Evolutionary conservation across 345 rosid genomes (phyloP).

Genomic region (Dimocarpus longan): DNA sequence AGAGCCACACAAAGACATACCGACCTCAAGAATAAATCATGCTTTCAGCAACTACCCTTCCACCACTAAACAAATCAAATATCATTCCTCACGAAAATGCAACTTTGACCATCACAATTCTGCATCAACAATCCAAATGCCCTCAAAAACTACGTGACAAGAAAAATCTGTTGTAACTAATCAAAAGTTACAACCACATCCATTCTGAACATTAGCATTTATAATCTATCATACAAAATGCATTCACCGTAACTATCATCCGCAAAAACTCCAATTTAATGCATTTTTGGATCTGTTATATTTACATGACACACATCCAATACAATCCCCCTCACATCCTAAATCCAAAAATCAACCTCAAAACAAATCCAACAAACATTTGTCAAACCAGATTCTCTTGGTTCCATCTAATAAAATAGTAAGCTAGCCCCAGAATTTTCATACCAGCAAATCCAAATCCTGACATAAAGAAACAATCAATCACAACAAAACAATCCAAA

Average conservation of each 20-base stretch:
- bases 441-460: constrained; percentile 14
- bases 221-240: background rate
- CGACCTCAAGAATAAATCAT: background rate
- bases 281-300: constrained; percentile 11
- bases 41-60: background rate
- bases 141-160: background rate
- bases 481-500: constrained; percentile 2
- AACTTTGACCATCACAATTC: constrained; percentile 7
- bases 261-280: background rate
- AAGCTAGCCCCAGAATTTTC: background rate
- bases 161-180: background rate
- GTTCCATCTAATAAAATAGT: background rate
- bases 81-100: background rate
- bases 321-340: background rate
- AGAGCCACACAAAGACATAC: background rate
- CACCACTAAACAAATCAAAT: background rate
- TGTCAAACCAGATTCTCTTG: background rate
- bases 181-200: background rate
- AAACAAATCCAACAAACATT: background rate
- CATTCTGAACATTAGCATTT: background rate
- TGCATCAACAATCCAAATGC: background rate
- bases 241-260: background rate
- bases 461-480: background rate
- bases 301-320: background rate
- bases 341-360: background rate